Evolutionary conservation across 768 basidiomycete species (phyloP).

Genomic region (Mycena latifolia): DNA sequence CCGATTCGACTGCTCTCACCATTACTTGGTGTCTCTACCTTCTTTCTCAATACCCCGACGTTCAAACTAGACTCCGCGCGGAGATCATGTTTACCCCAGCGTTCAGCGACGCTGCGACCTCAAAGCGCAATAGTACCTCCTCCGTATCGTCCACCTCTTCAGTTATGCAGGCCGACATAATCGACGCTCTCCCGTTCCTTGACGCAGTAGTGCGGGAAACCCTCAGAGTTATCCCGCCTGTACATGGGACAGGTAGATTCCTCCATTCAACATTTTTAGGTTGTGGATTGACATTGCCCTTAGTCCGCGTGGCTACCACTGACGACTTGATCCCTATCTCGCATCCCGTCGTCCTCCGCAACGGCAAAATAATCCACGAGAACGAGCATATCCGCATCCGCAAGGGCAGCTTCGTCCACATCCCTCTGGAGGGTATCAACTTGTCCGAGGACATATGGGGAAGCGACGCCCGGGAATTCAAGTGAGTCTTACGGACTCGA

Average conservation of each 20-base stretch:
- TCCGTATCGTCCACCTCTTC: constrained; percentile 34
- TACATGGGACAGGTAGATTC: constrained; percentile 58
- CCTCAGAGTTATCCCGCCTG: constrained; percentile 67
- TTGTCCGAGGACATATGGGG: constrained; percentile 68
- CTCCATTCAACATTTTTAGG: neutral
- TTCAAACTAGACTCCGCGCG: constrained; percentile 68
- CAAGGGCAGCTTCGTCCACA: constrained; percentile 68
- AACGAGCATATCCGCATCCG: constrained; percentile 57
- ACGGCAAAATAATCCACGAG: constrained; percentile 52
- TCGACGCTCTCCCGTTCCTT: constrained; percentile 63
- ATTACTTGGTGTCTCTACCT: constrained; percentile 70
- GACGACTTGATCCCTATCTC: constrained; percentile 69
- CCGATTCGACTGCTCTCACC: constrained; percentile 69
- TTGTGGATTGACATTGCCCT: neutral
- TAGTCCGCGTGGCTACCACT: constrained; percentile 62
- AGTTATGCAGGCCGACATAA: constrained; percentile 39
- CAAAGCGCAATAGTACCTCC: constrained; percentile 41
- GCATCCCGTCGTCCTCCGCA: constrained; percentile 54
- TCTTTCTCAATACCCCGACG: constrained; percentile 64
- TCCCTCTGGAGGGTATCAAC: constrained; percentile 70
- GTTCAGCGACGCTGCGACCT: constrained; percentile 1
- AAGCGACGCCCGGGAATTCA: constrained; percentile 63
- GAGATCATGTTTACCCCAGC: constrained; percentile 52
- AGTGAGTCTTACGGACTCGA: constrained; percentile 50
- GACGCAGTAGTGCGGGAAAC: constrained; percentile 70